Evolutionary conservation across 2,329 filamentous ascomycete species (phyloP).

Genomic region (Ophiocordyceps polyrhachis-furcata): DNA sequence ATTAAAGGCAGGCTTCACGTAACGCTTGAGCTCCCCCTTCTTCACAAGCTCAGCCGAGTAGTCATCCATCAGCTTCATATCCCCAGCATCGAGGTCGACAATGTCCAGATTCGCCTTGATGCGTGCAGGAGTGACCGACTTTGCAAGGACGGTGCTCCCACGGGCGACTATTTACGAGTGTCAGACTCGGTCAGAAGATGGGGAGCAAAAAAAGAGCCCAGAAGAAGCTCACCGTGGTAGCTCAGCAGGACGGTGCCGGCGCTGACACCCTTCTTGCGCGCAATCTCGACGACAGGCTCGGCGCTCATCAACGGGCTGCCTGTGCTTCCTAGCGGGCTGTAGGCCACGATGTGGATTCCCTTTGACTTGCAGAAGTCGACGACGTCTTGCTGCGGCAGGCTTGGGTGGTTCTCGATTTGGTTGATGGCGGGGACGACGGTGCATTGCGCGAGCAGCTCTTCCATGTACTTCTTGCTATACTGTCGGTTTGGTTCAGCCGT

Average conservation of each 20-base stretch:
- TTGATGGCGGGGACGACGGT: constrained; percentile 45
- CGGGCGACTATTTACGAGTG: constrained; percentile 34
- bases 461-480: constrained; percentile 37
- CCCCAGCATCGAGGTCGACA: constrained; percentile 44
- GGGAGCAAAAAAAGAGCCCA: background rate
- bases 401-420: constrained; percentile 59
- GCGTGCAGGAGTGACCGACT: constrained; percentile 48
- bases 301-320: constrained; percentile 45
- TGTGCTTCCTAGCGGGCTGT: constrained; percentile 47
- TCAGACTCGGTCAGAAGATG: background rate
- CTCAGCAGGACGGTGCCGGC: constrained; percentile 48
- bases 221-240: constrained; percentile 42
- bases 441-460: constrained; percentile 30
- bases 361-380: constrained; percentile 49
- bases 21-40: constrained; percentile 36
- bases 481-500: constrained; percentile 5
- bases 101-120: constrained; percentile 54
- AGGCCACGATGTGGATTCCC: constrained; percentile 55
- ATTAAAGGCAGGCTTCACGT: constrained; percentile 51
- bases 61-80: constrained; percentile 37
- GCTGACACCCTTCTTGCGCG: constrained; percentile 42
- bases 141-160: constrained; percentile 52
- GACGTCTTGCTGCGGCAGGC: constrained; percentile 52
- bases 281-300: constrained; percentile 42
- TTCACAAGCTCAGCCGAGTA: constrained; percentile 32